Percentiles rank a stretch among this genome's conserved stretches.
phyloP scores from a whole-genome alignment of 139 green algal species.

The Chlamydomonas eustigma region DNA sequence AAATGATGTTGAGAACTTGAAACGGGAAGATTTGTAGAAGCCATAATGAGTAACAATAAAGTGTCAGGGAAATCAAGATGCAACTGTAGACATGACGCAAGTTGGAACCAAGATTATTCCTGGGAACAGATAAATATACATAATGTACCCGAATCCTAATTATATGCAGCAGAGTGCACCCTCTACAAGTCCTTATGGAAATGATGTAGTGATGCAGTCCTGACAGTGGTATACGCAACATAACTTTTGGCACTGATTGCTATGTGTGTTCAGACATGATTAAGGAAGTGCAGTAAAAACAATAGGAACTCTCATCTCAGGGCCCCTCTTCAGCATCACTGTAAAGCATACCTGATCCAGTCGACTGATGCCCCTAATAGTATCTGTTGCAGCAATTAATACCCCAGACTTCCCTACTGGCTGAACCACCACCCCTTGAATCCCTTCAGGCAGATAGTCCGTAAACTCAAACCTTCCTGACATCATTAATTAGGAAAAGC shows the following conservation, averaged over 20 bases:
- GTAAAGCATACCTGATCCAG: constrained; percentile 67
- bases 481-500: too few species aligned
- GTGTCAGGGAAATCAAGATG: neutral
- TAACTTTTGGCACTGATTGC: neutral
- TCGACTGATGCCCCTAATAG: constrained; percentile 67
- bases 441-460: constrained; percentile 69
- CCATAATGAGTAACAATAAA: neutral
- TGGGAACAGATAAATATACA: neutral
- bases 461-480: constrained; percentile 76
- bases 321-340: too few species aligned
- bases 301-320: neutral
- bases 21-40: neutral
- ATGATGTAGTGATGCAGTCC: neutral
- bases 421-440: constrained; percentile 67
- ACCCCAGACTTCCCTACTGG: constrained; percentile 64
- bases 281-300: neutral
- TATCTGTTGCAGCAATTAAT: constrained; percentile 69
- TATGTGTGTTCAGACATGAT: neutral
- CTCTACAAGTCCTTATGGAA: neutral
- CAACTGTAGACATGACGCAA: neutral
- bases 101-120: neutral
- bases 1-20: neutral
- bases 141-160: neutral
- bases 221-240: neutral
- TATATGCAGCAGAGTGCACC: neutral